Conservation (phyloP, 495 filamentous ascomycete genomes). For the Trichoderma asperelloides region DNA sequence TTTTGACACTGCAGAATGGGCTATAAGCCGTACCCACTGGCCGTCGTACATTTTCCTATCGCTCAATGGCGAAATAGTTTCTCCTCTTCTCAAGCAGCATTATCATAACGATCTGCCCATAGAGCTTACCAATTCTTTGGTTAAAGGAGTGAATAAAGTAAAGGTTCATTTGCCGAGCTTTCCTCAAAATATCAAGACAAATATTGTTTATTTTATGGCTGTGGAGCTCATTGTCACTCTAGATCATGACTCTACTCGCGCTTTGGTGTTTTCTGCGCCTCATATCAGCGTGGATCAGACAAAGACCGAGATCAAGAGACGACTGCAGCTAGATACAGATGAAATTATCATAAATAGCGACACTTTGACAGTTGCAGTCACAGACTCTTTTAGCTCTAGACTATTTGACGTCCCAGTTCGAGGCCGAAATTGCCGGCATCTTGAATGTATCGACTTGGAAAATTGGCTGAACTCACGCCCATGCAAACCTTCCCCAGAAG, state of each 20-base stretch:
- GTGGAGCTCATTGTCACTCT: slow-evolving; percentile 54
- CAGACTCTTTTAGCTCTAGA: slow-evolving; percentile 62
- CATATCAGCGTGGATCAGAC: slow-evolving; percentile 28
- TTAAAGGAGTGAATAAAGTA: slow-evolving; percentile 49
- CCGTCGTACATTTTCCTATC: slow-evolving; percentile 59
- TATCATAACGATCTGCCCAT: slow-evolving; percentile 67
- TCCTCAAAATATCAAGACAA: slow-evolving; percentile 24
- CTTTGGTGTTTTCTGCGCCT: slow-evolving; percentile 25
- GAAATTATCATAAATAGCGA: slow-evolving; percentile 61
- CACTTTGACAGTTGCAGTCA: slow-evolving; percentile 59
- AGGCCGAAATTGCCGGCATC: slow-evolving; percentile 49
- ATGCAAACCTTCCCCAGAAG: slow-evolving; percentile 29
- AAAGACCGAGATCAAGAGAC: slow-evolving; percentile 40
- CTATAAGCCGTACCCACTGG: slow-evolving; percentile 55
- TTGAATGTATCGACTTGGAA: slow-evolving; percentile 83
- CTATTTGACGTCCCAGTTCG: slow-evolving; percentile 68
- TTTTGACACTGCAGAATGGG: slow-evolving; percentile 43
- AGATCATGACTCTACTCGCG: slow-evolving; percentile 40
- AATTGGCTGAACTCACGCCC: slow-evolving; percentile 62
- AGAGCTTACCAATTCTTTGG: slow-evolving; percentile 54
- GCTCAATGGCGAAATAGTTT: slow-evolving; percentile 54
- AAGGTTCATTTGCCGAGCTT: slow-evolving; percentile 40
- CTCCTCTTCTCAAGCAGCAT: slow-evolving; percentile 53
- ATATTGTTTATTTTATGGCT: slow-evolving; percentile 42
- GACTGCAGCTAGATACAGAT: slow-evolving; percentile 40